phyloP scores from a whole-genome alignment of 1,284 basidiomycete genomes.

The Irpex sp. region DNA sequence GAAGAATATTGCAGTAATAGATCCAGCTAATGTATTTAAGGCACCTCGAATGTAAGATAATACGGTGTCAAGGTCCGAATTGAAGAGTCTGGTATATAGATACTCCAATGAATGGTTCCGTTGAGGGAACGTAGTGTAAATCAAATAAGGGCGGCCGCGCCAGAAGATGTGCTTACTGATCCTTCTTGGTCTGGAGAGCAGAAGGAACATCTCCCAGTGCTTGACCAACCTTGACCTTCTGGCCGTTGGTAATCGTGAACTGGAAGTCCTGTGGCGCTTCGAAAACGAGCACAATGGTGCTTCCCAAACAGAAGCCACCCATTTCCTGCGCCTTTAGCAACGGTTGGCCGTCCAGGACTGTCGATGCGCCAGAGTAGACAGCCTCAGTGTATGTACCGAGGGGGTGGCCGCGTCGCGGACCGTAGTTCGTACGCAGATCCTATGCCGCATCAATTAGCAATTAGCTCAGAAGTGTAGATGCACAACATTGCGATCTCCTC shows the following conservation, averaged over 20 bases:
- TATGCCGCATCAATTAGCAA: constrained; percentile 21
- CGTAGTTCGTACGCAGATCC: constrained; percentile 81
- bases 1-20: background rate
- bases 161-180: constrained; percentile 4
- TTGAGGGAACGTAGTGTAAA: background rate
- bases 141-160: background rate
- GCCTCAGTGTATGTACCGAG: constrained; percentile 93
- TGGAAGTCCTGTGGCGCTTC: constrained; percentile 88
- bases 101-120: background rate
- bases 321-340: constrained; percentile 89
- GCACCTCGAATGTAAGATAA: background rate
- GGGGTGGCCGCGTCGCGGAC: constrained; percentile 61
- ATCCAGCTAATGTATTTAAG: background rate
- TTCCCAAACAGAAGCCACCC: constrained; percentile 95
- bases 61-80: background rate
- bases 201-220: constrained; percentile 52
- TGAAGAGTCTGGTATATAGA: background rate
- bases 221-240: constrained; percentile 90
- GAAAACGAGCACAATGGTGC: constrained; percentile 95
- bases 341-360: constrained; percentile 86
- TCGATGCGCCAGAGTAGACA: constrained; percentile 79
- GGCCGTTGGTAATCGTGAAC: constrained; percentile 78
- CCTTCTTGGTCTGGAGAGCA: constrained; percentile 10
- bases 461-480: background rate
- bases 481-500: constrained; percentile 17